Percentiles rank a stretch among this genome's conserved stretches.
Evolutionary conservation across 2,329 filamentous ascomycete genomes (phyloP).

Genomic region (Penicillium sp.): DNA sequence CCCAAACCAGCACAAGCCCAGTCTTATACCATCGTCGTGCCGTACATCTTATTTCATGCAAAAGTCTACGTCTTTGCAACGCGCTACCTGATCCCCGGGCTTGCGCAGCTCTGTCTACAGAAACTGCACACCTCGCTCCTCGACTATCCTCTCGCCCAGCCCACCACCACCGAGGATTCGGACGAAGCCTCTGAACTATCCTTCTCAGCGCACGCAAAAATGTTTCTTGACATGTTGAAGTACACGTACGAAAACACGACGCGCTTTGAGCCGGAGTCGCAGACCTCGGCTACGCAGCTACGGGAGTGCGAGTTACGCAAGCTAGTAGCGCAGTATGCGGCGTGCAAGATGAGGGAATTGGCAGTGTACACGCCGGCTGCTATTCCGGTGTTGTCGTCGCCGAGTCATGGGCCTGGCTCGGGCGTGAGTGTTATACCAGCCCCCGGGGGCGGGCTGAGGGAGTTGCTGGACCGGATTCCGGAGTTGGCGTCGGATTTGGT

Average conservation of each 20-base stretch:
- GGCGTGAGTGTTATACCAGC: slow-evolving; percentile 10
- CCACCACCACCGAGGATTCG: slow-evolving; percentile 4
- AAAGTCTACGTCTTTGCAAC: slow-evolving; percentile 43
- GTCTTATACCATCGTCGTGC: slow-evolving; percentile 21
- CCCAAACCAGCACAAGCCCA: slow-evolving; percentile 9
- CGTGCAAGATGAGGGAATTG: slow-evolving; percentile 38
- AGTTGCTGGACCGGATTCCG: slow-evolving; percentile 33
- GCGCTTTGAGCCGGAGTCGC: slow-evolving; percentile 36
- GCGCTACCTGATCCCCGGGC: slow-evolving; percentile 37
- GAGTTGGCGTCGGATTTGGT: slow-evolving; percentile 41
- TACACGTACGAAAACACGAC: slow-evolving; percentile 39
- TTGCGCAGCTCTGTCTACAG: slow-evolving; percentile 37
- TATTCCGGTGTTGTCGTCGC: slow-evolving; percentile 11
- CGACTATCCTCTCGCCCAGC: slow-evolving; percentile 24
- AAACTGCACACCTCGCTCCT: slow-evolving; percentile 38
- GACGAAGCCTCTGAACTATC: slow-evolving; percentile 20
- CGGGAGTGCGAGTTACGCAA: slow-evolving; percentile 39
- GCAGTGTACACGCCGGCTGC: slow-evolving; percentile 25
- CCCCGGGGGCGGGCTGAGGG: slow-evolving; percentile 26
- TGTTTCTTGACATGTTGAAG: slow-evolving; percentile 36
- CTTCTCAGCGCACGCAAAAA: slow-evolving; percentile 28
- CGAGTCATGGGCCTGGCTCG: slow-evolving; percentile 7
- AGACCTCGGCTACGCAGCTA: slow-evolving; percentile 31
- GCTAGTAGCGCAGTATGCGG: slow-evolving; percentile 38
- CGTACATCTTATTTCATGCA: slow-evolving; percentile 41